A percentile compares a stretch with the other conserved stretches of the same genome.
These are phyloP conservation scores for Grosmannia huntii DNA, from an alignment of 2,329 filamentous ascomycete genomes.

Conservation along the genomic window DNA sequence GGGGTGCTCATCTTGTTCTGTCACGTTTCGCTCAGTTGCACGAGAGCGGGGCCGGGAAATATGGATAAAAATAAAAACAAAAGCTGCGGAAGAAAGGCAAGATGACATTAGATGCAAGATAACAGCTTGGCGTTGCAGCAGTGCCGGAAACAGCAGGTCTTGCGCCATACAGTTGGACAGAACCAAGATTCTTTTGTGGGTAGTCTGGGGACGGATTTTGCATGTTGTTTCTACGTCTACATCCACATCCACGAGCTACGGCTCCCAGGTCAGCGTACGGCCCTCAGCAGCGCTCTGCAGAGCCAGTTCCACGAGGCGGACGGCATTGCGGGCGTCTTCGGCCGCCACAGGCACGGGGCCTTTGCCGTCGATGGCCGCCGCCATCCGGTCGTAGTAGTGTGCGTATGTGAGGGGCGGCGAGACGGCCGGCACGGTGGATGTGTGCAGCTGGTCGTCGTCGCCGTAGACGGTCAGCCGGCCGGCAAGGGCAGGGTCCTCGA, in stretches of 20 bases:
- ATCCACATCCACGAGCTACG: slow-evolving; percentile 17
- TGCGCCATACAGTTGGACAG: no score
- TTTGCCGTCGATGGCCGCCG: slow-evolving; percentile 32
- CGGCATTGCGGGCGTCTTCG: slow-evolving; percentile 37
- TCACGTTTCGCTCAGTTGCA: neutral
- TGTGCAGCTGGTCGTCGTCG: slow-evolving; percentile 38
- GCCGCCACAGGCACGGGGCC: slow-evolving; percentile 40
- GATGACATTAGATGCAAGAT: neutral
- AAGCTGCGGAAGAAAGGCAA: neutral
- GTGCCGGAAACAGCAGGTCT: no score
- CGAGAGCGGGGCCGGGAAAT: neutral
- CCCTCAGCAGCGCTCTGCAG: slow-evolving; percentile 4
- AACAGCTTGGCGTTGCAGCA: no score
- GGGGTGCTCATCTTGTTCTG: neutral
- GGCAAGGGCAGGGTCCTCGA: slow-evolving; percentile 37
- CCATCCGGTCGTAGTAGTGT: slow-evolving; percentile 49
- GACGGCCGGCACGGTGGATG: slow-evolving; percentile 41
- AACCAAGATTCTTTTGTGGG: no score
- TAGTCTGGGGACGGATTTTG: no score
- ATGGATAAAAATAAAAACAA: neutral
- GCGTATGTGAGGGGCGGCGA: slow-evolving; percentile 51
- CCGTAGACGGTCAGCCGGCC: slow-evolving; percentile 24
- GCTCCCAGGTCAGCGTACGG: slow-evolving; percentile 16
- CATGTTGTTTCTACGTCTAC: no score
- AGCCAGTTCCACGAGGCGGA: slow-evolving; percentile 34